These are phyloP conservation scores for Lichtheimia ramosa DNA, from an alignment of 371 early-diverging fungal species.

Conservation along the genomic window DNA sequence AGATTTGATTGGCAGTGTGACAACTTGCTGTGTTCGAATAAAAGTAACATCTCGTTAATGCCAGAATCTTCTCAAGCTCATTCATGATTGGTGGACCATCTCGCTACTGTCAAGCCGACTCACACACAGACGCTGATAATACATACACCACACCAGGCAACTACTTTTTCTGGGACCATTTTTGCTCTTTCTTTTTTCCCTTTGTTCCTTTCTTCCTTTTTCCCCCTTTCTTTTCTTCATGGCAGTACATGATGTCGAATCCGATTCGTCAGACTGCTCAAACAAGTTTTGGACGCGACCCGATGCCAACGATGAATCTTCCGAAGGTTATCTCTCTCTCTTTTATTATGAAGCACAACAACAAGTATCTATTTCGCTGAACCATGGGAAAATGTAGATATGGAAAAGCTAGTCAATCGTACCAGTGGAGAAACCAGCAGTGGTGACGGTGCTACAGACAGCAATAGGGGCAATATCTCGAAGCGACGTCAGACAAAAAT, in stretches of 20 bases:
- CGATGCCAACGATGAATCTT: not conserved
- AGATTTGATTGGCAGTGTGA: too few species aligned
- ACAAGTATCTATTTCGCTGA: too few species aligned
- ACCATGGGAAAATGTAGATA: too few species aligned
- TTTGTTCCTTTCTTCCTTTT: not conserved
- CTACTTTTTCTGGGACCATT: too few species aligned
- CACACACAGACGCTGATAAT: too few species aligned
- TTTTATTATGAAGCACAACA: not conserved
- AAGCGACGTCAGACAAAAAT: constrained; percentile 69
- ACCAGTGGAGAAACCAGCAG: too few species aligned
- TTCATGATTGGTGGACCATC: not conserved
- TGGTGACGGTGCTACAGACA: too few species aligned
- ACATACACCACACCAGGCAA: too few species aligned
- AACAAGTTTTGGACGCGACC: constrained; percentile 27
- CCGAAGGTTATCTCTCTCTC: not conserved
- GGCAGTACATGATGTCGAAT: not conserved
- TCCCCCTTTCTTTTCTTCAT: not conserved
- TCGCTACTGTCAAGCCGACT: too few species aligned
- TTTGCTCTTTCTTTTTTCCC: not conserved
- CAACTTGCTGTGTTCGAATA: too few species aligned
- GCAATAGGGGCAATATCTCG: constrained; percentile 2
- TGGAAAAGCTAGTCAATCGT: too few species aligned
- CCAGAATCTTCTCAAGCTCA: not conserved
- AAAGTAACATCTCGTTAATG: not conserved
- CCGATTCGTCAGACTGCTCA: constrained; percentile 15